phyloP scores from a whole-genome alignment of 139 green algal species.

The Chlamydomonas sphaeroides region DNA sequence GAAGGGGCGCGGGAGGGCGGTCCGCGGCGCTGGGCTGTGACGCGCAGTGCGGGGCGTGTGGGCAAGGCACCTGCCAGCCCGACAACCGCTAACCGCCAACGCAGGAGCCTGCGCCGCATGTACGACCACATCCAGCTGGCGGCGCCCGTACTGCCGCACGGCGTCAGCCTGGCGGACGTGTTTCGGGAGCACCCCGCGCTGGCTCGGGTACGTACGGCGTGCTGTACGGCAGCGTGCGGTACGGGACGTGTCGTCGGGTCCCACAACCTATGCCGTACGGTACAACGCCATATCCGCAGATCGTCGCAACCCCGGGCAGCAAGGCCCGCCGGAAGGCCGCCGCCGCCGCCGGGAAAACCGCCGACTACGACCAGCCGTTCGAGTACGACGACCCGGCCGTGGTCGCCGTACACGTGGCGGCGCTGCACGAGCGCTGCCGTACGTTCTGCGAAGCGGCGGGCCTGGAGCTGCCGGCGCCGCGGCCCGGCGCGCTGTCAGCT shows the following conservation, averaged over 20 bases:
- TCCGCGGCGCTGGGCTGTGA: not conserved
- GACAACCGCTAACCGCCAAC: no score
- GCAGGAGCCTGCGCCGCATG: conserved; percentile 69
- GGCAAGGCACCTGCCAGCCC: no score
- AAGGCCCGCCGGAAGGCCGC: no score
- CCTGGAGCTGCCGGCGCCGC: conserved; percentile 1
- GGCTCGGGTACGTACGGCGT: not conserved
- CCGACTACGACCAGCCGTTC: not conserved
- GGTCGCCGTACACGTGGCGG: conserved; percentile 26
- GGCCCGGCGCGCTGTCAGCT: no score
- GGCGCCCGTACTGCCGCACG: conserved; percentile 16
- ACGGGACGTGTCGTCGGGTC: no score
- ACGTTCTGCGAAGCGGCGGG: not conserved
- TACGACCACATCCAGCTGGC: conserved; percentile 73
- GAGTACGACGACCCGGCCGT: conserved; percentile 28
- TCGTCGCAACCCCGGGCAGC: no score
- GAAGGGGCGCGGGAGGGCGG: not conserved
- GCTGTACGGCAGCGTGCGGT: not conserved
- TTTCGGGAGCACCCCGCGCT: conserved; percentile 20
- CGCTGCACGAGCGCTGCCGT: conserved; percentile 68
- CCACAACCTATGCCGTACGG: no score
- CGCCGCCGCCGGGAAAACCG: no score
- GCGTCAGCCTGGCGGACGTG: conserved; percentile 14
- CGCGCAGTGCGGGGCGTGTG: not conserved
- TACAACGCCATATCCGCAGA: no score